These are phyloP conservation scores for Ceratobasidium sp. DNA, from an alignment of 1,284 basidiomycete genomes.

Conservation along the genomic window DNA sequence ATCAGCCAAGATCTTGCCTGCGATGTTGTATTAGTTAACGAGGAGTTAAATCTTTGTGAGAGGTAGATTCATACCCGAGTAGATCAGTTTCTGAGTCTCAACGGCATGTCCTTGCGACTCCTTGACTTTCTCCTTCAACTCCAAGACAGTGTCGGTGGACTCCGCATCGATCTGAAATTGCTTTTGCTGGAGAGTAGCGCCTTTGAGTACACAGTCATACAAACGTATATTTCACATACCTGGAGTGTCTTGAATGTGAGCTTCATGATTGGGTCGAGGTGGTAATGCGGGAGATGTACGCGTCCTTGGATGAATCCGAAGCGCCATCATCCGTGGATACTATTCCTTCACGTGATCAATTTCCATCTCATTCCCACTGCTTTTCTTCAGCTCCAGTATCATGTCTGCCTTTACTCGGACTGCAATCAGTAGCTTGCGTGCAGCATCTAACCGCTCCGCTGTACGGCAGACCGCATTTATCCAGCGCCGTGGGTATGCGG, in stretches of 20 bases:
- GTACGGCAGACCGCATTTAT: constrained; percentile 56
- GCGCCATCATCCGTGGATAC: constrained; percentile 28
- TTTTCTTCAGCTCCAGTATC: constrained; percentile 26
- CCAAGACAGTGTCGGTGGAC: constrained; percentile 75
- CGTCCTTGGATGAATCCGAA: constrained; percentile 25
- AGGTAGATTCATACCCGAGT: constrained; percentile 70
- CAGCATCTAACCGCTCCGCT: constrained; percentile 4
- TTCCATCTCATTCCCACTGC: constrained; percentile 36
- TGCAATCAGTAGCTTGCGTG: constrained; percentile 18
- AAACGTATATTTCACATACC: neutral
- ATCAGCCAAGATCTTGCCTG: constrained; percentile 93
- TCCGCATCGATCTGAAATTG: constrained; percentile 86
- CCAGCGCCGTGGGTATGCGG: constrained; percentile 86
- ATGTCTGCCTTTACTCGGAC: constrained; percentile 37
- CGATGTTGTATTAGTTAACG: constrained; percentile 5
- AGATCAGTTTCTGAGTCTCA: constrained; percentile 92
- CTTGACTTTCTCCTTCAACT: constrained; percentile 88
- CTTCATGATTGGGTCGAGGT: constrained; percentile 70
- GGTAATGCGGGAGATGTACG: constrained; percentile 29
- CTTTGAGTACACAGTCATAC: neutral
- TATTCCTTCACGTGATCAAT: constrained; percentile 29
- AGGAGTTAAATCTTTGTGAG: neutral
- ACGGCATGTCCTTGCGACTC: constrained; percentile 78
- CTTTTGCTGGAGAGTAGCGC: constrained; percentile 77
- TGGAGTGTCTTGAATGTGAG: constrained; percentile 85